Percentiles rank a stretch among this genome's conserved stretches.
Conservation (phyloP, 441 rosid species). For the Gossypium gossypioides region DNA sequence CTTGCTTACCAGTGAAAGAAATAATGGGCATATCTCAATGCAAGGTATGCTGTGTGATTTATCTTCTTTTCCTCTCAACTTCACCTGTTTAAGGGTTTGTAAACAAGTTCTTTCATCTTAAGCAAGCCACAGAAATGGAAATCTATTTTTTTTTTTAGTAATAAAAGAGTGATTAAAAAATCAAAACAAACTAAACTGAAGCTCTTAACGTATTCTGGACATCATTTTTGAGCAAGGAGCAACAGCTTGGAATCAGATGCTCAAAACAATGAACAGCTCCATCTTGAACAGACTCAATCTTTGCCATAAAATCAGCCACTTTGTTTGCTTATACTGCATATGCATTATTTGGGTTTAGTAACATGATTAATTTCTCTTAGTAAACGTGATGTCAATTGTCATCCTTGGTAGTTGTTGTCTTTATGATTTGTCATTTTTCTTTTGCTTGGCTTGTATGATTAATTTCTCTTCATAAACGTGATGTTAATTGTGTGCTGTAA, state of each 20-base stretch:
- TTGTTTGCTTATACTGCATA: not conserved
- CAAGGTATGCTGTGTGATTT: constrained; percentile 42
- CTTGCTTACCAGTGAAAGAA: constrained; percentile 24
- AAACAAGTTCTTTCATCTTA: not conserved
- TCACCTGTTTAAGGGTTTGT: not conserved
- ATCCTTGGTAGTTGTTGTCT: not conserved
- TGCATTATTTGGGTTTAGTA: not conserved
- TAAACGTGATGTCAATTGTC: not conserved
- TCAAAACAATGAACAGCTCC: too few relatives aligned
- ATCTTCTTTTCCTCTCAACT: not conserved
- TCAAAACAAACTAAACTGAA: too few relatives aligned
- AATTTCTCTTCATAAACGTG: too few relatives aligned
- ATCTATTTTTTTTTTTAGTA: not conserved
- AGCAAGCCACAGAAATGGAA: not conserved
- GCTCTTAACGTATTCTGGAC: too few relatives aligned
- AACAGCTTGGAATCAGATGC: too few relatives aligned
- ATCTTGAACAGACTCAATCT: too few relatives aligned
- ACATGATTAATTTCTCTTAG: not conserved
- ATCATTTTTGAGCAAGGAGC: too few relatives aligned
- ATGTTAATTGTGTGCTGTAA: not conserved
- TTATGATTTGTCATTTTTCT: not conserved
- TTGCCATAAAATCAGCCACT: too few relatives aligned
- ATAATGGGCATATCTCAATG: constrained; percentile 54
- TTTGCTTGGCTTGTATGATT: not conserved
- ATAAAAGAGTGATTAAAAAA: too few relatives aligned